Percentiles rank a stretch among this genome's conserved stretches.
phyloP scores from a whole-genome alignment of 176 grass and related monocot species.

The Cymbopogon citratus region DNA sequence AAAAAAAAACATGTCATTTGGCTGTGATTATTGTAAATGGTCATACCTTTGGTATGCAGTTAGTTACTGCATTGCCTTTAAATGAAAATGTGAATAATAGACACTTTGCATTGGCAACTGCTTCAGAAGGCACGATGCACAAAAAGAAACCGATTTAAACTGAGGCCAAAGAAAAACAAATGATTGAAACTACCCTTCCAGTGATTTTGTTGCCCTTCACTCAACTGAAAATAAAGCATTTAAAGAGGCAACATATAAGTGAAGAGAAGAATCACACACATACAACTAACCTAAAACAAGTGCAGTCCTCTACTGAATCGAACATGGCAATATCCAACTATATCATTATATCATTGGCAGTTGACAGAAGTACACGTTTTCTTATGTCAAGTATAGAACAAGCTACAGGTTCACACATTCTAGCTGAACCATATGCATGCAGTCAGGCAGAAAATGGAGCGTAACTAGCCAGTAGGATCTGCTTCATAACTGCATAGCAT shows the following conservation, averaged over 20 bases:
- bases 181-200: background rate
- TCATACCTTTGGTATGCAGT: no score
- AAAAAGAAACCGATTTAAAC: no score
- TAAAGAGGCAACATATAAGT: background rate
- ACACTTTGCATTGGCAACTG: no score
- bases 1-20: no score
- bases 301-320: background rate
- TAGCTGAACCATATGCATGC: background rate
- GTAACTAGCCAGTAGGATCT: background rate
- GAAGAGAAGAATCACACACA: background rate
- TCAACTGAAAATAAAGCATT: background rate
- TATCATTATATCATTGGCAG: background rate
- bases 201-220: no score
- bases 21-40: no score
- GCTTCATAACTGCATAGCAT: background rate
- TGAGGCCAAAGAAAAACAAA: background rate
- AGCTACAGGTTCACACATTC: background rate
- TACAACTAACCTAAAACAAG: background rate
- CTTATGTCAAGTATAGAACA: background rate
- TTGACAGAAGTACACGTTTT: background rate
- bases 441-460: background rate
- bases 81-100: no score
- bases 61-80: no score
- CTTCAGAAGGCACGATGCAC: no score
- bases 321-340: background rate